A percentile compares a stretch with the other conserved stretches of the same genome.
Conservation (phyloP, 1,139 yeast species). For the Zygosaccharomyces pseudobailii region DNA sequence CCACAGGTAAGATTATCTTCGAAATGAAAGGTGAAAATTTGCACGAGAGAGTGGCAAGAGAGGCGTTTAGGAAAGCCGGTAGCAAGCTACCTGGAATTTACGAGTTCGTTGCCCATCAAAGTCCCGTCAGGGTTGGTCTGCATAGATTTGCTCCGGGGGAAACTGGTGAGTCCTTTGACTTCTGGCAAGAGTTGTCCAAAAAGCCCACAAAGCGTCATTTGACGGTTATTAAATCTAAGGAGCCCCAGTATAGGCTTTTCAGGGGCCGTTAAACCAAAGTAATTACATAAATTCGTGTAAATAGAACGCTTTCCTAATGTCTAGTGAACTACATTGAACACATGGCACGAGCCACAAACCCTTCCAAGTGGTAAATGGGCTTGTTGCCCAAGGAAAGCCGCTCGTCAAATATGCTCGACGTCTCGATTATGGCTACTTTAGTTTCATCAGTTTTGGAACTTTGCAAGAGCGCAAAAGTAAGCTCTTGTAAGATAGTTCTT, state of each 20-base stretch:
- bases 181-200: constrained; percentile 48
- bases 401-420: constrained; percentile 79
- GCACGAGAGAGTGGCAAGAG: constrained; percentile 87
- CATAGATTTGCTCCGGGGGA: constrained; percentile 43
- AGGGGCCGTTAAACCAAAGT: constrained; percentile 47
- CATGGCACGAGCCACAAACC: constrained; percentile 87
- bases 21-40: constrained; percentile 69
- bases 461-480: constrained; percentile 54
- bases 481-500: constrained; percentile 61
- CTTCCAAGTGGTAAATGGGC: constrained; percentile 94
- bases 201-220: constrained; percentile 65
- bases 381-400: constrained; percentile 81
- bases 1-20: constrained; percentile 89
- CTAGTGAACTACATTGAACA: constrained; percentile 20
- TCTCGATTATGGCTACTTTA: constrained; percentile 53
- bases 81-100: constrained; percentile 89
- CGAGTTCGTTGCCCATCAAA: constrained; percentile 70
- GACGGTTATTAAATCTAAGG: constrained; percentile 46
- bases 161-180: constrained; percentile 42
- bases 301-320: constrained; percentile 9
- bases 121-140: constrained; percentile 71
- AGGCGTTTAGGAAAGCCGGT: constrained; percentile 87
- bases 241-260: constrained; percentile 47
- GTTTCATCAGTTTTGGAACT: constrained; percentile 31
- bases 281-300: constrained; percentile 13